Conservation (phyloP, 352 stramenopile genomes). For the Globisporangium iwayamae region DNA sequence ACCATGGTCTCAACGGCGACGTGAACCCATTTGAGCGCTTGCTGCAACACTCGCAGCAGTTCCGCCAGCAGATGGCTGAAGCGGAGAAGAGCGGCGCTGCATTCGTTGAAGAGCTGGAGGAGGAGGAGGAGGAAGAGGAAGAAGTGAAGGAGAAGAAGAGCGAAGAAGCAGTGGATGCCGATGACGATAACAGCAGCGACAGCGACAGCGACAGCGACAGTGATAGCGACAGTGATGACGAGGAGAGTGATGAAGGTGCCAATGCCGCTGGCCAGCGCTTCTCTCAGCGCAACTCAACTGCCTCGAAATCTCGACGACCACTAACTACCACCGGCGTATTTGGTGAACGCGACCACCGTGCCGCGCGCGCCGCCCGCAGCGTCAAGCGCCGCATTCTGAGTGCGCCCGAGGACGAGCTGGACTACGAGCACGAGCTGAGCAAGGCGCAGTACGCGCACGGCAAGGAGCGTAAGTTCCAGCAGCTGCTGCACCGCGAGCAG, state of each 20-base stretch:
- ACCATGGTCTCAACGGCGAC: constrained; percentile 15
- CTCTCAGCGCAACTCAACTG: not conserved
- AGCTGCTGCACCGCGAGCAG: constrained; percentile 48
- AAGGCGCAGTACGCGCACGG: constrained; percentile 30
- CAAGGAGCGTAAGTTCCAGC: constrained; percentile 60
- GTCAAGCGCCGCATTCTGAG: constrained; percentile 23
- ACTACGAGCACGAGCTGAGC: constrained; percentile 74
- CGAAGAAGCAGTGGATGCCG: constrained; percentile 12
- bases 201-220: constrained; percentile 12
- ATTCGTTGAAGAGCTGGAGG: constrained; percentile 13
- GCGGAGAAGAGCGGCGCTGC: constrained; percentile 18
- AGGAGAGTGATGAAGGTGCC: not conserved
- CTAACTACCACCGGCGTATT: not conserved
- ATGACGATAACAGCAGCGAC: constrained; percentile 11
- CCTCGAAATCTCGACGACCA: not conserved
- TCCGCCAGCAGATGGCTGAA: constrained; percentile 33
- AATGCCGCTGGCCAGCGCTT: not conserved
- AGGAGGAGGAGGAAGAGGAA: constrained; percentile 16
- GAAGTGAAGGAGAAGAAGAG: constrained; percentile 13
- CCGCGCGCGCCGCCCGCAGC: constrained; percentile 6
- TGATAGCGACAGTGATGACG: constrained; percentile 15
- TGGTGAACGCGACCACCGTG: constrained; percentile 8
- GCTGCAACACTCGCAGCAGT: constrained; percentile 63
- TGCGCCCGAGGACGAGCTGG: constrained; percentile 37
- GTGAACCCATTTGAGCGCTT: constrained; percentile 65